Base-by-base conservation (phyloP, 2,329 filamentous ascomycete genomes). In the Cladosporium sp. region DNA sequence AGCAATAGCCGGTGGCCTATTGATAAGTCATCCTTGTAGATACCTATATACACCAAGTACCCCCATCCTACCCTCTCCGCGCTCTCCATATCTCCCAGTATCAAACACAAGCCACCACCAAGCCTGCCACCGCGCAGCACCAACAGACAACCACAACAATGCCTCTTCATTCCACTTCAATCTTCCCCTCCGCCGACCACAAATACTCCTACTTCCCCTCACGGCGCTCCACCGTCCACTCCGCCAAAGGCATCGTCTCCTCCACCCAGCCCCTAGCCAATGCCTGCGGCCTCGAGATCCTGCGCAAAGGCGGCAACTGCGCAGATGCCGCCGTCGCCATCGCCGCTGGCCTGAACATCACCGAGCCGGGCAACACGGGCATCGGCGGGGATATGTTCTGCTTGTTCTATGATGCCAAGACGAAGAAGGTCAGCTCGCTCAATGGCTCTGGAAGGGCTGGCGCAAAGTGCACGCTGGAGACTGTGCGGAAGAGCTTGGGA, bases 301-400 rank as follows among this genome's bases (percentile, higher is more conserved):
- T 99, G n/a, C 86, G 89, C 65, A 88, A 91, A 57, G 95, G 95
- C 65, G 95, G 95, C 63, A 99, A 98, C 81, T 93, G 92, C 68
- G 95, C 93, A 70, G 94, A 98, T 82, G 94, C 95, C n/a, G 94
- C 95, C 10, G 92, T 98, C 4, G 95, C 95, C 51, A 92, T 96
- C 67, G 94, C 95, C 53, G 95, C 95, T 34, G 93, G 89, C 5
- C 83, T 99, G 65, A 98, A 97, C 79, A 86, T 98, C 75, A 97
- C 94, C 0, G 95, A 99, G 76, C 95, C 95, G 8, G 88, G 89
- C 66, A 95, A 91, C 6, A 98, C 95, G 0, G 95, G 95, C 48
- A 97, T 99, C 67, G 95, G 95, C 65, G 95, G 95, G 68, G 95
- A 99, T 79, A 93, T 97, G 88, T 99, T 98, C 80, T 93, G 93